phyloP scores from a whole-genome alignment of 331 rosid genomes.

The Phaseolus coccineus region DNA sequence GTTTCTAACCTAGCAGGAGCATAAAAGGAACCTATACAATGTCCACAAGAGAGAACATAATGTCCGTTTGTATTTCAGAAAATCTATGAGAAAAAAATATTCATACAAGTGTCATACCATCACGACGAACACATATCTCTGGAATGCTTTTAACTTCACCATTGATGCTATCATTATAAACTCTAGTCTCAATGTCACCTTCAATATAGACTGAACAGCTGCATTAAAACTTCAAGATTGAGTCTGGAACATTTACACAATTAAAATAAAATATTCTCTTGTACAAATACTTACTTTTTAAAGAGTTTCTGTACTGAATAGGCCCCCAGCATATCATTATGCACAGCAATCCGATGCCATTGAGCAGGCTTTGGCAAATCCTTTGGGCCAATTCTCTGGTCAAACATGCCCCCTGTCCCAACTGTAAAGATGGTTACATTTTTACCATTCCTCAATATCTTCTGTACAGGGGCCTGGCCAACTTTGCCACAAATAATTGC shows the following conservation, averaged over 20 bases:
- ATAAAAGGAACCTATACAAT: neutral
- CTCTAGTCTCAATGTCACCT: conserved; percentile 95
- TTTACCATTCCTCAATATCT: conserved; percentile 90
- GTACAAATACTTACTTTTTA: conserved; percentile 64
- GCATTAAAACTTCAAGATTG: conserved; percentile 58
- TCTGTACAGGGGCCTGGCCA: conserved; percentile 95
- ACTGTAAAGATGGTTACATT: conserved; percentile 86
- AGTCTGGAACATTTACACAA: conserved; percentile 44
- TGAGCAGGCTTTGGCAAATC: conserved; percentile 89
- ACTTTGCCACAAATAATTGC: conserved; percentile 96
- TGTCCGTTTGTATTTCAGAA: conserved; percentile 5
- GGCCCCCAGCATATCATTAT: conserved; percentile 82
- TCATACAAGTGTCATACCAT: conserved; percentile 64
- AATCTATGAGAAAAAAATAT: neutral
- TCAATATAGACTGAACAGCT: conserved; percentile 94
- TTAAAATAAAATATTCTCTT: conserved; percentile 26
- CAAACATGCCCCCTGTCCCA: conserved; percentile 96
- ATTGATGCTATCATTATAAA: conserved; percentile 87
- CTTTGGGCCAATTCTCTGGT: conserved; percentile 74
- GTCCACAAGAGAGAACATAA: neutral
- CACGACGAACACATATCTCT: conserved; percentile 89
- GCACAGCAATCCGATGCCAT: conserved; percentile 98
- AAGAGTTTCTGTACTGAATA: conserved; percentile 85
- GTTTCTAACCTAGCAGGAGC: conserved; percentile 26
- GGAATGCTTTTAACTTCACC: conserved; percentile 94